phyloP scores from a whole-genome alignment of 805 yeast species.

The Myxozyma neglecta region DNA sequence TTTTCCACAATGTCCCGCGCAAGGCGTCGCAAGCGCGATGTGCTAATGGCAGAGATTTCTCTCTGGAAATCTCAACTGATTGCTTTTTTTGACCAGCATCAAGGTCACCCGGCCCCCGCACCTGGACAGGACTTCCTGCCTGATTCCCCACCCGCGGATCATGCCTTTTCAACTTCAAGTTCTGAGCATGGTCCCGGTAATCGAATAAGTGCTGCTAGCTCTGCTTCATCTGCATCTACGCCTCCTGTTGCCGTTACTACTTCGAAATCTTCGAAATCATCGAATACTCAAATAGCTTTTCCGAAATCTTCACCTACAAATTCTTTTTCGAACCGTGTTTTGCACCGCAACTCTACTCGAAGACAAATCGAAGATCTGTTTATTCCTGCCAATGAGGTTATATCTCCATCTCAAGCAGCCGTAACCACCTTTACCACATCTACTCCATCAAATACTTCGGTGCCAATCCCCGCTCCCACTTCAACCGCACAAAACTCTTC shows the following conservation, averaged over 20 bases:
- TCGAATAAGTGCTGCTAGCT: neutral
- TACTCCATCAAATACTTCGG: neutral
- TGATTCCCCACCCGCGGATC: neutral
- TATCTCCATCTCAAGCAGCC: neutral
- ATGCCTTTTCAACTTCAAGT: neutral
- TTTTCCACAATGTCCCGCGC: neutral
- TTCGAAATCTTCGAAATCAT: neutral
- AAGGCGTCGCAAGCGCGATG: slow-evolving; percentile 17
- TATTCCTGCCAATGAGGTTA: neutral
- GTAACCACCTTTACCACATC: neutral
- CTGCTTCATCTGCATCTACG: neutral
- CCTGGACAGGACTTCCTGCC: neutral
- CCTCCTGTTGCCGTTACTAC: neutral
- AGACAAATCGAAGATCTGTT: slow-evolving; percentile 20
- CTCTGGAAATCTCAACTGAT: slow-evolving; percentile 10
- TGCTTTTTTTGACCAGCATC: slow-evolving; percentile 7
- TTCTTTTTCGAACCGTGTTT: slow-evolving; percentile 16
- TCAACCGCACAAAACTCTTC: neutral
- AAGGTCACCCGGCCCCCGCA: neutral
- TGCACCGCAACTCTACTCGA: slow-evolving; percentile 8
- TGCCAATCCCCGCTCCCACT: neutral
- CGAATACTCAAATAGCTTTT: neutral
- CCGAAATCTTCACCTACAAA: slow-evolving; percentile 2
- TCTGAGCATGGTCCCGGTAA: neutral
- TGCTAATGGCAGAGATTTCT: slow-evolving; percentile 16